phyloP scores from a whole-genome alignment of 148 eudicot genomes.

The Tetragonia tetragonoides region DNA sequence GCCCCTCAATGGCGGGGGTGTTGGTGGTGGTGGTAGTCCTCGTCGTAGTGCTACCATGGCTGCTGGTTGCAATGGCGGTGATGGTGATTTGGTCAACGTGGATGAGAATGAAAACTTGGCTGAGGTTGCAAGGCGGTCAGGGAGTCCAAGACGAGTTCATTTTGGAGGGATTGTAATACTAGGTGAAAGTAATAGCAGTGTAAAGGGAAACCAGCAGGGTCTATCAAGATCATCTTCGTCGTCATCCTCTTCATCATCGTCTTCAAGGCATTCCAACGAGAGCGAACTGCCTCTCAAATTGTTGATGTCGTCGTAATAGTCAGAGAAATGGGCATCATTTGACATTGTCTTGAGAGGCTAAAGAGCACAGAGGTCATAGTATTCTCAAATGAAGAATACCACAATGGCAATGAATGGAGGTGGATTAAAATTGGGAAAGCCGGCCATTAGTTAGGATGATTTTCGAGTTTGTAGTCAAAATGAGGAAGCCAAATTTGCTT shows the following conservation, averaged over 20 bases:
- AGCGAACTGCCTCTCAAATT: conserved; percentile 33
- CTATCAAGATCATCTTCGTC: conserved; percentile 13
- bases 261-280: conserved; percentile 22
- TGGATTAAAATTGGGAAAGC: too few species aligned
- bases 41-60: neutral
- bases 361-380: too few species aligned
- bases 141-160: conserved; percentile 32
- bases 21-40: neutral
- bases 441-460: too few species aligned
- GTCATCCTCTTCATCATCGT: conserved; percentile 19
- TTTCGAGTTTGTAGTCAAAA: neutral
- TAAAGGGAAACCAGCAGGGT: neutral
- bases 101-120: neutral
- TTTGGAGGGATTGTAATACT: conserved; percentile 34
- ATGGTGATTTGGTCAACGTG: neutral
- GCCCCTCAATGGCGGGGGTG: neutral
- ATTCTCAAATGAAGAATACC: too few species aligned
- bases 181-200: conserved; percentile 20
- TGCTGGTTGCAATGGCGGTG: neutral
- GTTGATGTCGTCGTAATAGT: conserved; percentile 30
- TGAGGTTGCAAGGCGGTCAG: neutral
- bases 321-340: neutral
- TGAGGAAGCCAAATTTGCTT: neutral
- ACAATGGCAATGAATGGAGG: too few species aligned
- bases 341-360: neutral